Evolutionary conservation across 2,329 filamentous ascomycete genomes (phyloP).

Genomic region (Exophiala aquamarina): DNA sequence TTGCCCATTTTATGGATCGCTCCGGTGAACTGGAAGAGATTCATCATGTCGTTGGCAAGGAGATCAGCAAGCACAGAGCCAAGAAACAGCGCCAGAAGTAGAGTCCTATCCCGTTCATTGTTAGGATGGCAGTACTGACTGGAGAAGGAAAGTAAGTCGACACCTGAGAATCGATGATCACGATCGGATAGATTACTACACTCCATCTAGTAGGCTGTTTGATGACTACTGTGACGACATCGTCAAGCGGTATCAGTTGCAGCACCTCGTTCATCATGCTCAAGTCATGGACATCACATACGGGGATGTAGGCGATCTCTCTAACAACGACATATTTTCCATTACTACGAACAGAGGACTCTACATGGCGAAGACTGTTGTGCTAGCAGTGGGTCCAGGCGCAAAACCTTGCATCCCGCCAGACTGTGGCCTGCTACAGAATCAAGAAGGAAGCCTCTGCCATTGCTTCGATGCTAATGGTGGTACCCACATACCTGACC

Average conservation of each 20-base stretch:
- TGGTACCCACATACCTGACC: slow-evolving; percentile 54
- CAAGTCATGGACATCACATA: slow-evolving; percentile 63
- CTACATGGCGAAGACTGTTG: slow-evolving; percentile 62
- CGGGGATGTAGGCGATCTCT: slow-evolving; percentile 46
- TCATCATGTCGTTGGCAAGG: slow-evolving; percentile 72
- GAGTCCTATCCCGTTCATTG: not conserved
- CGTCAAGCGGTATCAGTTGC: slow-evolving; percentile 58
- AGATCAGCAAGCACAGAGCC: slow-evolving; percentile 72
- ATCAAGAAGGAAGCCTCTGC: slow-evolving; percentile 43
- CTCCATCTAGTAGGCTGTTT: slow-evolving; percentile 63
- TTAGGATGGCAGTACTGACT: slow-evolving; percentile 10
- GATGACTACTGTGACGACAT: slow-evolving; percentile 61
- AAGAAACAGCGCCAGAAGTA: slow-evolving; percentile 58
- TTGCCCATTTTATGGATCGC: slow-evolving; percentile 62
- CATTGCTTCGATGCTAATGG: slow-evolving; percentile 63
- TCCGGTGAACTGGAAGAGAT: slow-evolving; percentile 69
- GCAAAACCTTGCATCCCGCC: slow-evolving; percentile 41
- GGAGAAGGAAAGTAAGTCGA: slow-evolving; percentile 34
- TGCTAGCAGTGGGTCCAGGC: slow-evolving; percentile 70
- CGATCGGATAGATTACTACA: slow-evolving; percentile 69
- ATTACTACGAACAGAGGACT: slow-evolving; percentile 54
- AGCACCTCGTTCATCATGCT: slow-evolving; percentile 59
- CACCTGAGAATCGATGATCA: slow-evolving; percentile 61
- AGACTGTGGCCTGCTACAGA: slow-evolving; percentile 6
- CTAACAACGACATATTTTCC: slow-evolving; percentile 59